phyloP scores from a whole-genome alignment of 2,329 filamentous ascomycete species.

The Stachybotrys chartarum region DNA sequence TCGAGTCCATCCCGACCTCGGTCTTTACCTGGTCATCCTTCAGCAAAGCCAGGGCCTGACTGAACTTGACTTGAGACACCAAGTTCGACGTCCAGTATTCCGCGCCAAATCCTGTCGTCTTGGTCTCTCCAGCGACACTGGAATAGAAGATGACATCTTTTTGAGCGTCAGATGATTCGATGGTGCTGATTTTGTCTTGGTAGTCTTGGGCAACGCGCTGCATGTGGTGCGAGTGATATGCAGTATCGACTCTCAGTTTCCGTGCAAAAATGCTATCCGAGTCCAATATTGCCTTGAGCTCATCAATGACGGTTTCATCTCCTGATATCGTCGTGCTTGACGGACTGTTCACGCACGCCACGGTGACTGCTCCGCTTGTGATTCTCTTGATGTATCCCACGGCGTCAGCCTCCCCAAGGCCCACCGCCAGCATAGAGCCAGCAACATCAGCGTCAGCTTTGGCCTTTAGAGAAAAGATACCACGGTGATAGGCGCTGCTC shows the following conservation, averaged over 20 bases:
- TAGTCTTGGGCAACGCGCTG: conserved; percentile 4
- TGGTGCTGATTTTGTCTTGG: neutral
- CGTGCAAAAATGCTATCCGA: conserved; percentile 18
- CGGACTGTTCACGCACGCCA: conserved; percentile 17
- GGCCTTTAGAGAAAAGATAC: conserved; percentile 6
- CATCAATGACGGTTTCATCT: conserved; percentile 12
- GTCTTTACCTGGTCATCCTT: conserved; percentile 14
- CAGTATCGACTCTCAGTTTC: conserved; percentile 26
- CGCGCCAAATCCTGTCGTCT: conserved; percentile 3
- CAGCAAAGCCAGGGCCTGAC: conserved; percentile 2
- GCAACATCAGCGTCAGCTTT: neutral
- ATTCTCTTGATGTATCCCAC: neutral
- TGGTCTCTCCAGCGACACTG: conserved; percentile 1
- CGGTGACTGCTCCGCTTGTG: neutral
- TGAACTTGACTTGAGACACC: conserved; percentile 6
- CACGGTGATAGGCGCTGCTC: conserved; percentile 9
- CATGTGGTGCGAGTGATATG: conserved; percentile 36
- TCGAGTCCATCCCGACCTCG: conserved; percentile 5
- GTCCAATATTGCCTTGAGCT: conserved; percentile 12
- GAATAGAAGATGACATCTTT: conserved; percentile 3
- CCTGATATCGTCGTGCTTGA: conserved; percentile 15
- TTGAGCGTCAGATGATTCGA: neutral
- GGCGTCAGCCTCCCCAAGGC: neutral
- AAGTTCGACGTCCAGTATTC: conserved; percentile 15
- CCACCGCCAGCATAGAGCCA: conserved; percentile 4